Evolutionary conservation across 148 eudicot species (phyloP).

Genomic region (Dianthus caryophyllus): DNA sequence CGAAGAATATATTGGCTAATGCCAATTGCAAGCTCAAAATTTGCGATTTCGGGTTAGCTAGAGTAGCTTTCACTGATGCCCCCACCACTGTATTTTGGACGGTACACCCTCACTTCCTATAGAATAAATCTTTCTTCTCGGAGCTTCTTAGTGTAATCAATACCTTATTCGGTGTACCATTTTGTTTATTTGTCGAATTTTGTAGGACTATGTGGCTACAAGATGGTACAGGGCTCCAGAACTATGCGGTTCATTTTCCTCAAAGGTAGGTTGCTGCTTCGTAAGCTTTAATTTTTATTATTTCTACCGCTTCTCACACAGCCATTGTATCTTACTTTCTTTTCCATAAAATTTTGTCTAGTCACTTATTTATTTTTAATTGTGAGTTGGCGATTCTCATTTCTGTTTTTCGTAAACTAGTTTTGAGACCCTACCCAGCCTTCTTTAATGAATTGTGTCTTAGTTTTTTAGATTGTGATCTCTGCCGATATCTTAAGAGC

Average conservation of each 20-base stretch:
- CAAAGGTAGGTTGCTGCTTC: constrained; percentile 35
- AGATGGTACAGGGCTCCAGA: constrained; percentile 98
- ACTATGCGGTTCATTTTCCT: constrained; percentile 84
- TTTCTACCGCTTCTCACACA: not conserved
- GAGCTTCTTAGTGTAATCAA: not conserved
- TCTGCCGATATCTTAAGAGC: no score
- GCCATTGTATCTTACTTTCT: not conserved
- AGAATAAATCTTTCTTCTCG: not conserved
- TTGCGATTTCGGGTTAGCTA: constrained; percentile 89
- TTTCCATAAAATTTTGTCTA: no score
- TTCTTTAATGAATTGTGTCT: not conserved
- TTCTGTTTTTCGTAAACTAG: not conserved
- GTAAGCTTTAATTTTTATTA: not conserved
- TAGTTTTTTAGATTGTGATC: no score
- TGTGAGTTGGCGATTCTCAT: no score
- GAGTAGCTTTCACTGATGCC: constrained; percentile 85
- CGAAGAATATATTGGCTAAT: constrained; percentile 88
- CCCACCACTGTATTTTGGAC: constrained; percentile 84
- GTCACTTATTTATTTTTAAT: no score
- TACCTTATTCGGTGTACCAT: not conserved
- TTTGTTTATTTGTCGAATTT: not conserved
- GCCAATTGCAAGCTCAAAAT: constrained; percentile 92
- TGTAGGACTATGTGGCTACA: constrained; percentile 92
- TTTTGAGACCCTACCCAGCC: not conserved
- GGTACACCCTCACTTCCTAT: constrained; percentile 33